Percentiles rank a stretch among this genome's conserved stretches.
Evolutionary conservation across 2,329 filamentous ascomycete genomes (phyloP).

Genomic region (Colletotrichum sansevieriae): DNA sequence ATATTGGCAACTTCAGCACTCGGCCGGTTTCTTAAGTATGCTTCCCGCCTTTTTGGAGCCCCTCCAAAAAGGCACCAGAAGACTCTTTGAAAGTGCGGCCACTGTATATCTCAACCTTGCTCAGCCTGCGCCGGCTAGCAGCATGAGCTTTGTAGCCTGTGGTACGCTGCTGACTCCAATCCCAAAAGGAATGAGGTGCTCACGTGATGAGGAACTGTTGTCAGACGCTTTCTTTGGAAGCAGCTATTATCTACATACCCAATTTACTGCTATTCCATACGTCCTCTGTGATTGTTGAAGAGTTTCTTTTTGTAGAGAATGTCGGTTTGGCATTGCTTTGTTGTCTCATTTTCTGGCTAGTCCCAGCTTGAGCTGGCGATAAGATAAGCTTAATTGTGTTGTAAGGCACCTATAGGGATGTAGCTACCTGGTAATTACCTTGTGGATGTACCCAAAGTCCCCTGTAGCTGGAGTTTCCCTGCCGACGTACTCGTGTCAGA

Average conservation of each 20-base stretch:
- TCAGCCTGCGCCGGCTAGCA: constrained; percentile 1
- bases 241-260: too few species aligned
- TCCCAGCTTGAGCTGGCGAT: constrained; percentile 3
- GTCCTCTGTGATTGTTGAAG: too few species aligned
- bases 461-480: too few species aligned
- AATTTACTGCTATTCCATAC: too few species aligned
- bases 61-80: too few species aligned
- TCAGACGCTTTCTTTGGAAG: too few species aligned
- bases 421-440: too few species aligned
- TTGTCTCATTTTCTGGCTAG: neutral
- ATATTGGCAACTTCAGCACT: neutral
- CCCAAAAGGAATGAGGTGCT: neutral
- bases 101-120: neutral
- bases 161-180: neutral
- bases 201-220: neutral
- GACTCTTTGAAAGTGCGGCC: neutral
- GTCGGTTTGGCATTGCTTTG: too few species aligned
- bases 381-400: constrained; percentile 29
- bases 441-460: too few species aligned
- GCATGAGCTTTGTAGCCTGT: constrained; percentile 4
- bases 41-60: neutral
- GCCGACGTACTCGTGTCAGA: too few species aligned
- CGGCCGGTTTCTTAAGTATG: constrained; percentile 8
- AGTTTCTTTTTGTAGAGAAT: too few species aligned
- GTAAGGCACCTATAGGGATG: too few species aligned